Evolutionary conservation across 2,329 filamentous ascomycete species (phyloP), one percentile per base, ranked within the genome.

Genomic region (Lasiodiplodia sp.): DNA sequence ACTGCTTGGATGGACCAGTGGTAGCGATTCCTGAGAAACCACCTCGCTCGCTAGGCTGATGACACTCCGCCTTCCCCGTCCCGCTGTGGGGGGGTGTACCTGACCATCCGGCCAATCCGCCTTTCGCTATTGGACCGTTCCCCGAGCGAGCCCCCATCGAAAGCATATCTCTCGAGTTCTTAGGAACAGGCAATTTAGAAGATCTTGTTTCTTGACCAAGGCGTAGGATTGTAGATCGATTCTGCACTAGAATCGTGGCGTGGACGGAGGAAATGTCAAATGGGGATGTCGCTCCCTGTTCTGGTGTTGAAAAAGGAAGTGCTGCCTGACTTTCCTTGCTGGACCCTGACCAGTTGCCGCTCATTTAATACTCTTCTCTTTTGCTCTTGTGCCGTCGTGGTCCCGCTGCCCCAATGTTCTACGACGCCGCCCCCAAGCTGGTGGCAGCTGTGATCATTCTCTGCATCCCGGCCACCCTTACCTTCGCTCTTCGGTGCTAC

Each of bases 401-500:
- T 10, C 23, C 55, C 21, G 11, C 58, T 37, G 44, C 25, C 40
- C 6, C 8, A 8, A 63, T 63, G 58, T 63, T 21, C 16, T 63
- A 63, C 58, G 58, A 63, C 44, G 11, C 25, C 16, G 38, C 58
- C 3, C 58, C 58, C 14, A 63, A 55, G 47, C 25, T 62, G 34
- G 47, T 60, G 2, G 47, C 47, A 7, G 56, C 56, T 56, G 55
- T 40, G 23, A 2, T 62, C 40, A 52, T 62, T n/a, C 47, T 58
- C 18, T 28, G 28, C 10, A 60, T 62, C 16, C 53, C 56, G 4
- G 71, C 73, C 8, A 72, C 69, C 60, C 38, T 71, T 12, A 67
- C 70, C 2, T 73, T 74, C 51, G 70, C 55, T 7, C 62, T 75
- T 25, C 71, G 73, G 11, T 58, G 70, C 5, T 74, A 74, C 49